Evolutionary conservation across 2,329 filamentous ascomycete species (phyloP), one percentile per base, ranked within the genome.

Genomic region (Zymoseptoria tritici): DNA sequence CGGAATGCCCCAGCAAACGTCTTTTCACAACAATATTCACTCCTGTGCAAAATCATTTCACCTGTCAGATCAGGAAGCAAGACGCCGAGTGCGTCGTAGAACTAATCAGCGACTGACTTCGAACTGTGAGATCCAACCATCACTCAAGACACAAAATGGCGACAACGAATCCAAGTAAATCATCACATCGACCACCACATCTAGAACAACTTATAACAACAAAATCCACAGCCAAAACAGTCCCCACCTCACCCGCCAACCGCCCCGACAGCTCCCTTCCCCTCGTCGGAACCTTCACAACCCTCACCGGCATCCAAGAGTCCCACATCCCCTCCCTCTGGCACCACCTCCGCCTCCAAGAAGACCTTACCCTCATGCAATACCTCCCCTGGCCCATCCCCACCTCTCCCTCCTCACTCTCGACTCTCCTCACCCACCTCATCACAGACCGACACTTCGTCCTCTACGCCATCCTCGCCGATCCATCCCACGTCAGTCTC

Each of bases 381-480:
- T 81, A 79, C 64, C 67, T 80, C 60, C 65, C 68, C 1, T 59
- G 65, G 46, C 8, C 49, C 16, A 73, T 70, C 0, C 76, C 77
- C 0, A 74, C 72, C 58, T 16, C n/a, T 3, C 52, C 53, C 3
- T 61, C 73, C 5, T 49, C 62, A 19, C 49, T 67, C 31, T 19
- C 58, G 52, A 50, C 57, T 52, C 53, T 59, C n/a, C 16, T 66
- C n/a, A 21, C 59, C n/a, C 19, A 58, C 16, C 31, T 71, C 6
- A 20, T 49, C 11, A 31, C 26, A 4, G 55, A 60, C 6, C 57
- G 56, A 3, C 54, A 46, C 2, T 62, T 62, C 20, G 66, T 78
- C 31, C 77, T 76, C 62, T 83, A 76, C 63, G 73, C 77, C n/a
- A 74, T 83, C 46, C 68, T 80, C 16, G 63, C 57, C 2, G 55